phyloP scores from a whole-genome alignment of 2,329 filamentous ascomycete species.

The Clonostachys rosea region DNA sequence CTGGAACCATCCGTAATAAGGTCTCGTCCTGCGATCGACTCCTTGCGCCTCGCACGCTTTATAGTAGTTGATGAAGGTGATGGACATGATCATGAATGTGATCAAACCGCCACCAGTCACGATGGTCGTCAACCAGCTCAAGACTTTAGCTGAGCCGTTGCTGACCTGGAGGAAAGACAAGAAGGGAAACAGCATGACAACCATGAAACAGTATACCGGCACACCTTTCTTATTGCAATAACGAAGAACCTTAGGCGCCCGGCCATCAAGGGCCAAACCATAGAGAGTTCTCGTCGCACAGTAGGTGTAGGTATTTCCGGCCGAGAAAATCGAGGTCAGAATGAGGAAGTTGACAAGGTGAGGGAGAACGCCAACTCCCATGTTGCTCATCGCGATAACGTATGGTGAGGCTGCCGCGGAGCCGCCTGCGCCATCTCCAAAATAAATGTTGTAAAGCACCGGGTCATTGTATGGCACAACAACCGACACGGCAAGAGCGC shows the following conservation, averaged over 20 bases:
- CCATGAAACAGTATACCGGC: constrained; percentile 50
- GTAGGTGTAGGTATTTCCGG: constrained; percentile 47
- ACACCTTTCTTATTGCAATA: constrained; percentile 58
- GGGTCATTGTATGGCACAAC: constrained; percentile 24
- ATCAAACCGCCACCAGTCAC: constrained; percentile 56
- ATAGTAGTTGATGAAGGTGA: constrained; percentile 41
- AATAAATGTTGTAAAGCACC: constrained; percentile 26
- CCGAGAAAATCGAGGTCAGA: constrained; percentile 36
- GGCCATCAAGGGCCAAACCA: constrained; percentile 43
- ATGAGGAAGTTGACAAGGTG: constrained; percentile 52
- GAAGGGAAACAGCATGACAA: constrained; percentile 49
- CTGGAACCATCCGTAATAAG: constrained; percentile 55
- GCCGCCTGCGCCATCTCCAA: constrained; percentile 3
- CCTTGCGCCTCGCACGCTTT: constrained; percentile 48
- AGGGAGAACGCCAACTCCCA: constrained; percentile 47
- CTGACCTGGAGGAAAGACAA: constrained; percentile 47
- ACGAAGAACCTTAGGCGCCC: constrained; percentile 45
- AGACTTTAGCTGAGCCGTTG: constrained; percentile 39
- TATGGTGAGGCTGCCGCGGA: constrained; percentile 50
- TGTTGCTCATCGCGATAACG: constrained; percentile 50
- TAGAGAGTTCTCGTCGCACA: constrained; percentile 45
- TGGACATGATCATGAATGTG: constrained; percentile 52
- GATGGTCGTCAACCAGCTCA: constrained; percentile 51
- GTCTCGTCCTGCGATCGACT: constrained; percentile 44
- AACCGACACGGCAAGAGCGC: constrained; percentile 23